Conservation (phyloP, 768 basidiomycete species). For the Lyophyllum decastes region DNA sequence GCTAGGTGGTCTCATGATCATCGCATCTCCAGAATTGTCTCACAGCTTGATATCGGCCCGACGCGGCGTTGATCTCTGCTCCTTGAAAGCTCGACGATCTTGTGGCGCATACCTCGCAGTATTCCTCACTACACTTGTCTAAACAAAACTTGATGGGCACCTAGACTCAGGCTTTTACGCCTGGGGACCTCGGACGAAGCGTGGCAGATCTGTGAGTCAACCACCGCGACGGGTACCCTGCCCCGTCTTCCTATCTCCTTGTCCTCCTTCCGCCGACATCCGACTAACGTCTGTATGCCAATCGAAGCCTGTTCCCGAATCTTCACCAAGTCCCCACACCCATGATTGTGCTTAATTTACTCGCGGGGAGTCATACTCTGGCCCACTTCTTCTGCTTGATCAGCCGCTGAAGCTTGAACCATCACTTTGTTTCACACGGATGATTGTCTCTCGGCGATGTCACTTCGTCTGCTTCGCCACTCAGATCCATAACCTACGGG, state of each 20-base stretch:
- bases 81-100: too few relatives aligned
- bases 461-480: background rate
- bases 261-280: background rate
- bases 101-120: too few relatives aligned
- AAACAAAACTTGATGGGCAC: too few relatives aligned
- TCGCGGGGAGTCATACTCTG: background rate
- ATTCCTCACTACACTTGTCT: too few relatives aligned
- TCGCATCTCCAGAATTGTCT: background rate
- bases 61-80: background rate
- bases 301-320: background rate
- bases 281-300: background rate
- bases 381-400: background rate
- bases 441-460: background rate
- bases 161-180: too few relatives aligned
- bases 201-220: too few relatives aligned
- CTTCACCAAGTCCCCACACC: background rate
- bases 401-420: background rate
- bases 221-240: too few relatives aligned
- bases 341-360: background rate
- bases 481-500: conserved; percentile 7
- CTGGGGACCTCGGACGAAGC: too few relatives aligned
- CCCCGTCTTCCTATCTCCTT: background rate
- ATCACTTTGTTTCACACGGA: background rate
- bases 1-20: too few relatives aligned
- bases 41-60: too few relatives aligned